phyloP scores from a whole-genome alignment of 163 green algal genomes.

The Trebouxiophyceae sp. region DNA sequence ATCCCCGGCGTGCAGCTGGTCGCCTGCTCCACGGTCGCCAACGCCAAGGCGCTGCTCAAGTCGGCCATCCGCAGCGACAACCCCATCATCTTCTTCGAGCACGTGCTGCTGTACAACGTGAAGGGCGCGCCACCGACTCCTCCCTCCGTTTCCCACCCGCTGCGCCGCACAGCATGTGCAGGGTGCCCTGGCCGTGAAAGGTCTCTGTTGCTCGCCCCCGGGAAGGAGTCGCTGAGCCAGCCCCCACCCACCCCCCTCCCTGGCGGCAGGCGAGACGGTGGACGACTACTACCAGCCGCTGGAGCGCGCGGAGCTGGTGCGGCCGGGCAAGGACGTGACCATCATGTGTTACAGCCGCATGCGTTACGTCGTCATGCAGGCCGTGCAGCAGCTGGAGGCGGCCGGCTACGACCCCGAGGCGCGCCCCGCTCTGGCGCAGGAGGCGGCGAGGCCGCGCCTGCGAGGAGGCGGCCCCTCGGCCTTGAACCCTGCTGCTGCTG shows the following conservation, averaged over 20 bases:
- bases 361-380: conserved; percentile 90
- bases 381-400: conserved; percentile 79
- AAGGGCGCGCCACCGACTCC: conserved; percentile 51
- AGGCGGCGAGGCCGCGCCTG: too few species aligned
- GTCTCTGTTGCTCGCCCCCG: background rate
- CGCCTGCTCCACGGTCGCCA: conserved; percentile 75
- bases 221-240: background rate
- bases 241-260: too few species aligned
- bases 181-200: background rate
- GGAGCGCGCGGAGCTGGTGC: conserved; percentile 81
- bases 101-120: conserved; percentile 95
- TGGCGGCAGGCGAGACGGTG: conserved; percentile 39
- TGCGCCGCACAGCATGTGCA: background rate
- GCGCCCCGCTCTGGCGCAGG: background rate
- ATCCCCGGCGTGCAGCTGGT: conserved; percentile 95
- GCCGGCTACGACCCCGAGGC: conserved; percentile 88
- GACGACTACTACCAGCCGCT: conserved; percentile 65
- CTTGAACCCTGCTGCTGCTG: too few species aligned
- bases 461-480: too few species aligned
- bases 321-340: conserved; percentile 74
- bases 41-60: conserved; percentile 92
- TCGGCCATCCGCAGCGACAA: conserved; percentile 66
- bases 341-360: conserved; percentile 95
- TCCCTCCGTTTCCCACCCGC: background rate
- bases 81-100: conserved; percentile 95